Base-by-base conservation (phyloP, 257 asterid genomes). In the Striga asiatica region DNA sequence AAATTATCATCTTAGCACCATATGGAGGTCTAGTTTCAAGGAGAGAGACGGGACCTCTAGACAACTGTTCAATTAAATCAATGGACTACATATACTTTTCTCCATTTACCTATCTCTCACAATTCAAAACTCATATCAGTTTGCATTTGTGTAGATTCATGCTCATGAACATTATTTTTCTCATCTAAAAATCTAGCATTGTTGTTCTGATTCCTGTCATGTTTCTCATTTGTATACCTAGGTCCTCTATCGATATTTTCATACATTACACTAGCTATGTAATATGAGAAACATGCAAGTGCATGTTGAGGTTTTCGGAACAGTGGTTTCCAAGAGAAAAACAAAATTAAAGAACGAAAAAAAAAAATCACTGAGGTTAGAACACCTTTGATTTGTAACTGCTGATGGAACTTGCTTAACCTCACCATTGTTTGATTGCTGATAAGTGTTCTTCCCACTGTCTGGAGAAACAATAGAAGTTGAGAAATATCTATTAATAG, bases 331-430 rank as follows among this genome's bases (percentile, higher is more conserved):
- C 48, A 61, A 47, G 50, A 53, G 57, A 67, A 65, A 29, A 56
- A 49, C n/a, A n/a, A n/a, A 64, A 68, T 45, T 34, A 13, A 41
- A 17, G 19, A 13, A 41, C 6, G 19, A 8, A 19, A 22, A 47
- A 64, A 56, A 65, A 34, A 53, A 48, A 64, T 74, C 71, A 65
- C 62, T 70, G 76, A 58, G 66, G 53, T 65, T 61, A 68, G 58
- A 76, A 62, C 74, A 89, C 95, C 95, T 83, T 71, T 70, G 77
- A 32, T 72, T 83, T 77, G 71, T 66, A 61, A 76, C 74, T 69
- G 77, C 78, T 25, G 82, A 60, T 49, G 50, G 32, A 61, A 68
- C 76, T 66, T 76, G 79, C 62, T 68, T 66, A 35, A 74, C 61
- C 71, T 77, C 93, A 64, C 61, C 68, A 62, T 64, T 50, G 71